phyloP scores from a whole-genome alignment of 2,329 filamentous ascomycete species.

The Pestalotiopsis fici region DNA sequence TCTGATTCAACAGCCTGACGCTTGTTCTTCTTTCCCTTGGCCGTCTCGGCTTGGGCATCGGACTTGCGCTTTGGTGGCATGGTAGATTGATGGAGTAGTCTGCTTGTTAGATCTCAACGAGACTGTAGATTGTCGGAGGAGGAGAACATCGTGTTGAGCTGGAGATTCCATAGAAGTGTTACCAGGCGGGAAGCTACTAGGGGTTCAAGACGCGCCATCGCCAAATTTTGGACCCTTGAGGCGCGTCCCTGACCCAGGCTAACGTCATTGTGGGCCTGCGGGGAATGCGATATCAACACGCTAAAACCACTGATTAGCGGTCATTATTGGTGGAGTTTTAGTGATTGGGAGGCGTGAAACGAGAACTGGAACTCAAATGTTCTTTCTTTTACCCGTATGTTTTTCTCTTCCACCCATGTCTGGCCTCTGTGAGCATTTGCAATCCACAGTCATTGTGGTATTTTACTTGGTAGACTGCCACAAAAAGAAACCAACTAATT shows the following conservation, averaged over 20 bases:
- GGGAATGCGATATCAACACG: neutral
- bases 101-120: neutral
- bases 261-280: neutral
- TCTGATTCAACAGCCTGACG: neutral
- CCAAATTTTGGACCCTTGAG: neutral
- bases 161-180: neutral
- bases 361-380: too few relatives aligned
- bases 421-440: too few relatives aligned
- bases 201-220: neutral
- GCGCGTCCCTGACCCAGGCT: neutral
- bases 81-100: neutral
- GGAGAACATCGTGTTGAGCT: neutral
- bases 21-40: neutral
- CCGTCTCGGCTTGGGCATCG: neutral
- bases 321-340: too few relatives aligned
- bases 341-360: too few relatives aligned
- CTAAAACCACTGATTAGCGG: neutral
- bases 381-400: too few relatives aligned
- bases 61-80: conserved; percentile 6
- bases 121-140: too few relatives aligned
- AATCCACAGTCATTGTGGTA: too few relatives aligned
- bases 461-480: too few relatives aligned
- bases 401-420: too few relatives aligned
- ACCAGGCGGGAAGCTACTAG: neutral
- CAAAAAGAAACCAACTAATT: too few relatives aligned